Base-by-base conservation (phyloP, 768 basidiomycete genomes). In the Amanita fuliginea region DNA sequence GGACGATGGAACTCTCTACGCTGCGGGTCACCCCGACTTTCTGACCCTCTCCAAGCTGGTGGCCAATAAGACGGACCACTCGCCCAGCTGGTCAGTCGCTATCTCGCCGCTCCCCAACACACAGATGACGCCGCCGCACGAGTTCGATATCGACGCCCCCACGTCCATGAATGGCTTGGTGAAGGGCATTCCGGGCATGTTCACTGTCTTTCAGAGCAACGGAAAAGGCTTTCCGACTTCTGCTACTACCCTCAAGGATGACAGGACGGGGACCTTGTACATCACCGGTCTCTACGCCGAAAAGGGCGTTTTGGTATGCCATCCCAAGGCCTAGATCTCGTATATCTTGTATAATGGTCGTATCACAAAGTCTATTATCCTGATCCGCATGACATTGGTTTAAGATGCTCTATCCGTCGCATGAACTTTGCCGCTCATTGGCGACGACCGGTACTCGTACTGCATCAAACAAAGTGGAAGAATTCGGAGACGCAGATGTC, bases 161-260 rank as follows among this genome's bases (percentile, higher is more conserved):
- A 58, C 76, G 34, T 70, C 81, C 0, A 71, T 69, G 32, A 68
- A 60, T 49, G 59, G 58, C 40, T 70, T 74, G 41, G 69, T 73
- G 0, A 59, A 69, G 0, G 56, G 59, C 13, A 59, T 65, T 22
- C 54, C 53, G 8, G 65, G 64, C 1, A 24, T 85, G 26, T 68
- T 73, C 56, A 84, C 85, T 0, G 54, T 87, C n/a, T 86, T 83
- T 65, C 84, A 83, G 64, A 86, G 85, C 55, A 69, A 80, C 53
- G 84, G 85, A n/a, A 67, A 70, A 3, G 72, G 72, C 4, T 82
- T 83, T 56, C 69, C 73, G 11, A 64, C 72, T 2, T 77, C 79
- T 13, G 64, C 71, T 6, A 80, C 80, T 6, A 74, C 68, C 1
- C 51, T 84, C 54, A 60, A 69, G 32, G 82, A 85, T 59, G 62